Conservation (phyloP, 2,329 filamentous ascomycete species). For the Talaromyces sp. region DNA sequence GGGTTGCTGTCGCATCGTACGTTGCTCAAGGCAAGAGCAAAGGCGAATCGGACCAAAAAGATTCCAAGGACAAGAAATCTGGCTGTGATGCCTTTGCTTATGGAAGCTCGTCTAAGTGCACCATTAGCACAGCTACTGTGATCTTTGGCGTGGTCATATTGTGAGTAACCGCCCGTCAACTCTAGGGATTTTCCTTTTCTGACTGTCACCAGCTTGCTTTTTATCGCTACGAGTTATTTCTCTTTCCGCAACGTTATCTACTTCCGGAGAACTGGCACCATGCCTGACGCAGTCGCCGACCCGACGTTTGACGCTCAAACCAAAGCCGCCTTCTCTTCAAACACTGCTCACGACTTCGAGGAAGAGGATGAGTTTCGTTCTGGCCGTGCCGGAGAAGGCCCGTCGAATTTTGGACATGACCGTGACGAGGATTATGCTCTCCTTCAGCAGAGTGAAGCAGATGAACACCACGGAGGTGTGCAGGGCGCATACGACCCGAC, state of each 20-base stretch:
- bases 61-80: slow-evolving; percentile 34
- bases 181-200: background rate
- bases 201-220: slow-evolving; percentile 42
- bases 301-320: slow-evolving; percentile 45
- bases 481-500: slow-evolving; percentile 37
- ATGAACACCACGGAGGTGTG: slow-evolving; percentile 34
- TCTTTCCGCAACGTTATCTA: slow-evolving; percentile 51
- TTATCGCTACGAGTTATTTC: slow-evolving; percentile 47
- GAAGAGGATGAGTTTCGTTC: slow-evolving; percentile 41
- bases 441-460: slow-evolving; percentile 42
- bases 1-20: slow-evolving; percentile 52
- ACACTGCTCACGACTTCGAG: slow-evolving; percentile 40
- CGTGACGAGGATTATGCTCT: slow-evolving; percentile 48
- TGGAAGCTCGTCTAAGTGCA: slow-evolving; percentile 51
- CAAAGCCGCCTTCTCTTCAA: slow-evolving; percentile 43
- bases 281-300: slow-evolving; percentile 41
- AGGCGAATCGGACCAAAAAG: slow-evolving; percentile 34
- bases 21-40: slow-evolving; percentile 49
- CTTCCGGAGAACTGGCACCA: slow-evolving; percentile 51
- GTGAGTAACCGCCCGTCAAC: slow-evolving; percentile 30
- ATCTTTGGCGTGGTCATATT: slow-evolving; percentile 54
- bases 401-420: slow-evolving; percentile 33
- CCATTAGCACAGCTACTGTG: slow-evolving; percentile 49
- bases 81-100: slow-evolving; percentile 52
- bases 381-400: slow-evolving; percentile 31